Base-by-base conservation (phyloP, 2,329 filamentous ascomycete genomes). In the Drechslerella dactyloides region DNA sequence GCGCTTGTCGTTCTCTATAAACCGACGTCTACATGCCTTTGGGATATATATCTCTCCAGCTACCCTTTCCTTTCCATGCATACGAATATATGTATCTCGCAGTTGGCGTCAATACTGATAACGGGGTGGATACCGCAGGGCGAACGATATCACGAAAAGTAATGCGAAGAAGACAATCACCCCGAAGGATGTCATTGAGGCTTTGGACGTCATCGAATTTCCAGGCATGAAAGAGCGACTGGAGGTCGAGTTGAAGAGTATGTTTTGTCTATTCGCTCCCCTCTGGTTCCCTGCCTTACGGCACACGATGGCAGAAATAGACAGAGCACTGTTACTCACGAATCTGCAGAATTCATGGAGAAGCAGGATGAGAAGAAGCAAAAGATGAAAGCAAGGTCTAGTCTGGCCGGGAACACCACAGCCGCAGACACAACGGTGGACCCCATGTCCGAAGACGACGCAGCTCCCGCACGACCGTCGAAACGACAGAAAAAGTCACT, bases 191-290 rank as follows among this genome's bases (percentile, higher is more conserved):
- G 85, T 99, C 40, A 97, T 99, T 82, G 81, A 97, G 44, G 97
- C 93, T 0, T 93, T 94, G n/a, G 94, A 96, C 15, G 93, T 93
- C 79, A 91, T 90, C 0, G 81, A 96, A 51, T 96, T 97, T 80
- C 81, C 85, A 69, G 90, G 90, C 74, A 96, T 99, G 78, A 92
- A 97, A 77, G 89, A 96, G 76, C 83, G 93, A 30, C 81, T 97
- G 73, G 82, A 85, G 56, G 84, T 85, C 30, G 93, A 94, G 53
- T 82, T 97, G 59, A 82, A 23, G 82, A 83, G 68, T 73, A 54
- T 5, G 61, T 59, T 35, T n/a, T 35, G 19, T 50, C 17, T 27
- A 48, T 37, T 21, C 21, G 17, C 17, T 44, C 13, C 42, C 19
- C 19, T 50, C 23, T 42, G 21, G 3, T 17, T 52, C 27, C 11